A percentile compares a stretch with the other conserved stretches of the same genome.
These are phyloP conservation scores for Escallonia rubra DNA, from an alignment of 129 eudicot genomes.

Conservation along the genomic window DNA sequence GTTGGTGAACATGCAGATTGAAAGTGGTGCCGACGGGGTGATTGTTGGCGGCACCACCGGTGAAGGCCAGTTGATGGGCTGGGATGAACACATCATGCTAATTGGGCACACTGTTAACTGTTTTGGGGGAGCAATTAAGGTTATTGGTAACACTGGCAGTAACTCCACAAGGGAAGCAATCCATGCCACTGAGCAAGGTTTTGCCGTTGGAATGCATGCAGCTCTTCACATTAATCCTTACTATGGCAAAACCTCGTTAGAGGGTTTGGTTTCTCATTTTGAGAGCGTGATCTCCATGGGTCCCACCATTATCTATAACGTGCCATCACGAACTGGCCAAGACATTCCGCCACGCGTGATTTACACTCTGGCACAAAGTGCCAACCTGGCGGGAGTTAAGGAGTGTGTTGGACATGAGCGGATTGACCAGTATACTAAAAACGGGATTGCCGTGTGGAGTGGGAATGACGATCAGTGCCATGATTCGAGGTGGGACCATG, in stretches of 20 bases:
- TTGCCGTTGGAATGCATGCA: slow-evolving; percentile 80
- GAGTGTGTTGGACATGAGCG: slow-evolving; percentile 66
- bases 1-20: slow-evolving; percentile 64
- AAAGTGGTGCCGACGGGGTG: slow-evolving; percentile 48
- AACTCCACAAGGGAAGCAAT: slow-evolving; percentile 78
- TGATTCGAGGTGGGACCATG: slow-evolving; percentile 67
- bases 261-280: slow-evolving; percentile 72
- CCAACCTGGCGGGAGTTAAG: slow-evolving; percentile 65
- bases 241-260: slow-evolving; percentile 72
- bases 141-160: slow-evolving; percentile 83
- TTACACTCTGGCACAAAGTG: slow-evolving; percentile 33
- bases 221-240: slow-evolving; percentile 89
- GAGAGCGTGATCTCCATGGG: slow-evolving; percentile 70
- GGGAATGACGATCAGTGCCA: slow-evolving; percentile 86
- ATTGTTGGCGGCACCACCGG: slow-evolving; percentile 78
- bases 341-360: slow-evolving; percentile 70
- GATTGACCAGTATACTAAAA: slow-evolving; percentile 35
- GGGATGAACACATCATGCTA: slow-evolving; percentile 84
- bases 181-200: slow-evolving; percentile 78
- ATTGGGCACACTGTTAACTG: slow-evolving; percentile 82
- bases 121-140: slow-evolving; percentile 71
- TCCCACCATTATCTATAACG: slow-evolving; percentile 73
- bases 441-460: slow-evolving; percentile 58
- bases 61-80: slow-evolving; percentile 77
- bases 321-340: slow-evolving; percentile 74